phyloP scores from a whole-genome alignment of 768 basidiomycete genomes.

The Tylopilus felleus region DNA sequence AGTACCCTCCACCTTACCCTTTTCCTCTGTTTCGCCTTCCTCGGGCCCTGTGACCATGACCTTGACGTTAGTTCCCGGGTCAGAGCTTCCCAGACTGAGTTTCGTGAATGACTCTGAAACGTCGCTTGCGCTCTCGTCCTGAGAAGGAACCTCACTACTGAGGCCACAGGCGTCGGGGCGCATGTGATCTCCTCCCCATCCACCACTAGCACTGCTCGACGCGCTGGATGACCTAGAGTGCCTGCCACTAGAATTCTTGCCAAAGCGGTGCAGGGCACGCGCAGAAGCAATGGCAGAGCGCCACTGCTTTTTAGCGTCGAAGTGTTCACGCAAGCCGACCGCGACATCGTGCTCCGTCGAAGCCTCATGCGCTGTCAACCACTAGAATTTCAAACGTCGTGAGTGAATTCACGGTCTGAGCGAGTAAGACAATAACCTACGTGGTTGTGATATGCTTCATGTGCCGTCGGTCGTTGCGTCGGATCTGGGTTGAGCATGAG shows the following conservation, averaged over 20 bases:
- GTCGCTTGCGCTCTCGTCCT: conserved; percentile 28
- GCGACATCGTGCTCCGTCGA: conserved; percentile 73
- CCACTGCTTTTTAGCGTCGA: conserved; percentile 75
- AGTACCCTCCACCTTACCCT: conserved; percentile 24
- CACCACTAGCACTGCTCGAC: conserved; percentile 33
- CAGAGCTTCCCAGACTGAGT: conserved; percentile 28
- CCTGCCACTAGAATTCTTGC: conserved; percentile 26
- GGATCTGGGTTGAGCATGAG: conserved; percentile 71
- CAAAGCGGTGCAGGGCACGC: conserved; percentile 36
- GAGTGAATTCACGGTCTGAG: not conserved
- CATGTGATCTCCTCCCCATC: conserved; percentile 35
- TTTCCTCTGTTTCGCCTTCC: conserved; percentile 20
- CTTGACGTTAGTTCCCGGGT: conserved; percentile 40
- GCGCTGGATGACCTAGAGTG: conserved; percentile 25
- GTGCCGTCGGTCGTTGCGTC: conserved; percentile 63
- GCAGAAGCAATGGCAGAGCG: conserved; percentile 58
- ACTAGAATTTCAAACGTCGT: conserved; percentile 38
- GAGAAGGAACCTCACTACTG: conserved; percentile 35
- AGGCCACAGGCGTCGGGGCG: conserved; percentile 15
- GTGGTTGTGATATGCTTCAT: conserved; percentile 62
- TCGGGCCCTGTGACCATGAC: conserved; percentile 38
- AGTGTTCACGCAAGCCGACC: conserved; percentile 74
- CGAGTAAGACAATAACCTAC: conserved; percentile 37
- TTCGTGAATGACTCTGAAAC: conserved; percentile 23
- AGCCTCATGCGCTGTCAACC: conserved; percentile 66